Conservation (phyloP, 768 basidiomycete species). For the Favolaschia claudopus region DNA sequence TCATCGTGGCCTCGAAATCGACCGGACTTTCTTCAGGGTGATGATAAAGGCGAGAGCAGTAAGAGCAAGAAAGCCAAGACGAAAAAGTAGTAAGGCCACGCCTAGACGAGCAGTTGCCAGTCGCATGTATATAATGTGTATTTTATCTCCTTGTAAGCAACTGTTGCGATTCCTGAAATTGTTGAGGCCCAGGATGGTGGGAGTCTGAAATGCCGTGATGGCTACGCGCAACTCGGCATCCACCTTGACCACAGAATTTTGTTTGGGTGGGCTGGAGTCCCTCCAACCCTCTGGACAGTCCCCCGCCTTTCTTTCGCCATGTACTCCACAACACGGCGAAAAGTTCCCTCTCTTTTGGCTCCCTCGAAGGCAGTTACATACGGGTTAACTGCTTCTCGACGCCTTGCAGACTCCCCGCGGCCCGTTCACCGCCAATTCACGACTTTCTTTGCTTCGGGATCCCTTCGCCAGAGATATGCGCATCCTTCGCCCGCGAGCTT, state of each 20-base stretch:
- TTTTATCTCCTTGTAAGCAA: no score
- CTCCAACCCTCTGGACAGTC: not conserved
- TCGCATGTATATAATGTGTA: slow-evolving; percentile 4
- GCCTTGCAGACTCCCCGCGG: slow-evolving; percentile 39
- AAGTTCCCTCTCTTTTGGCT: slow-evolving; percentile 37
- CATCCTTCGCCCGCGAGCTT: slow-evolving; percentile 50
- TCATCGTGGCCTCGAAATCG: no score
- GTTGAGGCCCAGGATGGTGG: not conserved
- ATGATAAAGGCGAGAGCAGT: slow-evolving; percentile 47
- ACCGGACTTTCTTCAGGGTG: no score
- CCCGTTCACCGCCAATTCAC: slow-evolving; percentile 65
- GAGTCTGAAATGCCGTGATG: slow-evolving; percentile 1
- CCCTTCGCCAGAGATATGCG: slow-evolving; percentile 58
- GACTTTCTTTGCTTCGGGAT: slow-evolving; percentile 62
- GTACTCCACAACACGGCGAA: slow-evolving; percentile 53
- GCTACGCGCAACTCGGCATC: slow-evolving; percentile 3
- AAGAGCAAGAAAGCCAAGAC: slow-evolving; percentile 50
- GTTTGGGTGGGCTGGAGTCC: not conserved
- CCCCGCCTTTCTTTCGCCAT: slow-evolving; percentile 34
- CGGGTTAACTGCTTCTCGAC: slow-evolving; percentile 55
- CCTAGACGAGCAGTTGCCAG: not conserved
- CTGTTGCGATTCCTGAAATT: no score
- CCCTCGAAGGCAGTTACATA: slow-evolving; percentile 58
- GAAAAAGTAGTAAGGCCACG: slow-evolving; percentile 40
- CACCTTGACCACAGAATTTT: slow-evolving; percentile 14